Conservation (phyloP, 78 protist genomes). For the Trichosphaerium sp. region DNA sequence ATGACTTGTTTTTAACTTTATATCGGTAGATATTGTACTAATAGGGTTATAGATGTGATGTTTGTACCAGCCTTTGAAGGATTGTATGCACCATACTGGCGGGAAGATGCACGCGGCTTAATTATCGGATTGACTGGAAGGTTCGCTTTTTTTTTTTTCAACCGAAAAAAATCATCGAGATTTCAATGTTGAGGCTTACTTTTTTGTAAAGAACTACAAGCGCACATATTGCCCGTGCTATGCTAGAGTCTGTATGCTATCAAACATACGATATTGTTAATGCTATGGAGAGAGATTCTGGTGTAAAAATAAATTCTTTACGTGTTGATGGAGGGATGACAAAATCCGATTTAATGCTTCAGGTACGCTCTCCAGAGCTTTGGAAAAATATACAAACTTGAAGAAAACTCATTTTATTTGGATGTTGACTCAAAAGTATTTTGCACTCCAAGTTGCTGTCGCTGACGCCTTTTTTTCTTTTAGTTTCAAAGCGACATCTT, state of each 20-base stretch:
- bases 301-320: constrained; percentile 4
- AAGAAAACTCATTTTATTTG: no score
- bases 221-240: constrained; percentile 69
- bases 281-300: constrained; percentile 51
- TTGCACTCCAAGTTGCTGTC: constrained; percentile 64
- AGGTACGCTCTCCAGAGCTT: no score
- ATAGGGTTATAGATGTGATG: no score
- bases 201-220: constrained; percentile 59
- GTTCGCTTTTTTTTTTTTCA: not conserved
- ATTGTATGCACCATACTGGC: constrained; percentile 79
- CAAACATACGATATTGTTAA: constrained; percentile 60
- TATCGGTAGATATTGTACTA: no score
- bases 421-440: no score
- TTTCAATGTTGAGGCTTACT: constrained; percentile 66
- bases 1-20: no score
- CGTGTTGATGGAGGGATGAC: constrained; percentile 82
- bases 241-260: constrained; percentile 56
- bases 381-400: no score
- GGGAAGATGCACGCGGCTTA: constrained; percentile 59
- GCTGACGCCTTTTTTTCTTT: constrained; percentile 38
- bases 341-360: constrained; percentile 33
- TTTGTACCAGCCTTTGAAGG: constrained; percentile 84
- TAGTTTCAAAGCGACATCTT: not conserved
- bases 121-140: not conserved
- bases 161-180: not conserved